Base-by-base conservation (phyloP, 768 basidiomycete species). In the Lactifluus hygrophoroides region DNA sequence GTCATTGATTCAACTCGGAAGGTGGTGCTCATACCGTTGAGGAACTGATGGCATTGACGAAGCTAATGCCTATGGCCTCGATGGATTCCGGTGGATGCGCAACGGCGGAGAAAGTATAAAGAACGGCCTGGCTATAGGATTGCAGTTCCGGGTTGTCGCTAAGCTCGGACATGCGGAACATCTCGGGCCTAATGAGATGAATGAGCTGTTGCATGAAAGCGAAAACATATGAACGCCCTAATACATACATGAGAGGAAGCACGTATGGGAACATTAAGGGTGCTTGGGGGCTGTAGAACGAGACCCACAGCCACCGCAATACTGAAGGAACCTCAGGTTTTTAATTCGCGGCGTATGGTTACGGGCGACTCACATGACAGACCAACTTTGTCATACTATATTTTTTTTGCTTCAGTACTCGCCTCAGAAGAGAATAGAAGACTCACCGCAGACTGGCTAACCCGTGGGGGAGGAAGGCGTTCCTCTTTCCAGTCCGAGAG, bases 141-240 rank as follows among this genome's bases (percentile, higher is more conserved):
- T 92, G 90, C 57, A 95, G 70, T 57, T 94, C 93, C 8, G 84
- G 76, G 69, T 78, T 86, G 67, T 95, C 93, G 67, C 86, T 92
- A 56, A 94, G 78, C 66, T 95, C 93, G 55, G 90, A 85, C 86
- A 95, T 90, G 61, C 83, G 85, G 67, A 94, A 79, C 57, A 92
- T 86, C 69, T 91, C 90, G 37, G 90, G 90, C 68, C 91, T 94
- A 66, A 5, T 57, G 47, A 57, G 54, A 50, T 60, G 51, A 8
- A 58, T 57, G 58, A 35, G 62, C 34, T 19, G 27, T 42, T 50
- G 59, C 63, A 43, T 52, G 38, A 34, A 43, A 37, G 44, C 16
- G 28, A 13, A 47, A 9, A 51, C 13, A 32, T 42, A 27, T 35
- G 57, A 44, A 48, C 43, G 51, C 53, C 47, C 37, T 27, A 53